Evolutionary conservation across 1,284 basidiomycete species (phyloP), one percentile per base, ranked within the genome.

Genomic region (Malassezia brasiliensis): DNA sequence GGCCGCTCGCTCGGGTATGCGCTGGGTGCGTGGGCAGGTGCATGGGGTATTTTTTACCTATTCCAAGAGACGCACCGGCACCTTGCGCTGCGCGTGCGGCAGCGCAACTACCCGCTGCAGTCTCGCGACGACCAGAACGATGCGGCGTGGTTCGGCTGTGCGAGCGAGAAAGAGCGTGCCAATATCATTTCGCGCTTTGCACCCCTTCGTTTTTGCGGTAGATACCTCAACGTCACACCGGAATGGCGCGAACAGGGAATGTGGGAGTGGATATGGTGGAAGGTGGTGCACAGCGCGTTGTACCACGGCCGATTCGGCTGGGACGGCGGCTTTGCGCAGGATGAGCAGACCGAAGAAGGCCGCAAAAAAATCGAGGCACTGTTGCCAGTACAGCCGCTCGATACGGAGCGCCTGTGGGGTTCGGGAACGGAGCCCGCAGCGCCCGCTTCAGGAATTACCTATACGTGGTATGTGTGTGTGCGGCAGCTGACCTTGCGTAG

Each of bases 181-280:
- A 70, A 74, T 1, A 67, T 78, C 51, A 75, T 69, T 60, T 61
- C 65, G n/a, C 64, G 76, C 61, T 78, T 58, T 50, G 69, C 61
- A 2, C 53, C 60, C 1, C 50, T 73, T 28, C 55, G 57, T 15
- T 59, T 74, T 14, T 53, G 63, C 1, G 68, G 70, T 2, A 49
- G 74, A 17, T 75, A 65, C 12, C 59, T 76, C 63, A 79, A 79
- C 60, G 77, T 78, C 32, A 42, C 53, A 20, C 47, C 53, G 11
- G 78, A 79, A 57, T 79, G 78, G 78, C 67, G 78, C 53, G 79
- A 79, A 59, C 78, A 79, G 61, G 78, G 78, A n/a, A 73, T 74
- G 20, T 74, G 65, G 64, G 65, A 67, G 49, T 71, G 65, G 65
- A 44, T 60, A 14, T 58, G 54, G 20, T 68, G 65, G 63, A 67